Base-by-base conservation (phyloP, 805 yeast species). In the Hanseniaspora singularis region DNA sequence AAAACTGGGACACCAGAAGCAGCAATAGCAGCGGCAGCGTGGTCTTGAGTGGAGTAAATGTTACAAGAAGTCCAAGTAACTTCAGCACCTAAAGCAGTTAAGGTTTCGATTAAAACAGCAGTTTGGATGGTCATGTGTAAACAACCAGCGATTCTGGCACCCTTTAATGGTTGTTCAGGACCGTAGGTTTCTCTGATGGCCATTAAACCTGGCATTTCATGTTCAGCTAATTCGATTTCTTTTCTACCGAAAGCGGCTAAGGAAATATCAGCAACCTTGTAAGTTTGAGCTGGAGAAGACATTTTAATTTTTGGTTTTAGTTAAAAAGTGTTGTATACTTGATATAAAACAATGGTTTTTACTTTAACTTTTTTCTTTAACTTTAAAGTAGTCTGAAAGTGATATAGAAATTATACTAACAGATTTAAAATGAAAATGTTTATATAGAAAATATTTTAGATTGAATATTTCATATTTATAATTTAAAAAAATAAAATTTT, bases 241-340 rank as follows among this genome's bases (percentile, higher is more conserved):
- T 89, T 92, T 77, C 98, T 87, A 73, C 98, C 98, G 70, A 92
- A 89, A 65, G 98, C 98, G 65, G 98, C 97, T 57, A 89, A 79
- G 60, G 96, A 84, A 70, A 92, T 83, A 71, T 89, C 98, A 61
- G 96, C 94, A 67, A 89, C 95, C 72, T 92, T 89, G 77, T 77
- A 92, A 70, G 79, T 82, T 59, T 68, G 71, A 57, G 81, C 77
- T 60, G 76, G 75, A 54, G 74, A 66, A 61, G 79, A 69, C 80
- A 74, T 75, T 26, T 38, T 51, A 10, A 22, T 5, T 33, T 12
- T 28, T 19, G 7, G 5, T 33, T 34, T 36, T 27, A 8, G 11
- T 26, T 26, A 26, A 15, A 33, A 16, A n/a, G n/a, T n/a, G n/a
- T n/a, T 33, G 6, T n/a, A 33, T n/a, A 33, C 7, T 33, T 33